Evolutionary conservation across 495 filamentous ascomycete species (phyloP).

Genomic region (Pyrenopolyporus hunteri): DNA sequence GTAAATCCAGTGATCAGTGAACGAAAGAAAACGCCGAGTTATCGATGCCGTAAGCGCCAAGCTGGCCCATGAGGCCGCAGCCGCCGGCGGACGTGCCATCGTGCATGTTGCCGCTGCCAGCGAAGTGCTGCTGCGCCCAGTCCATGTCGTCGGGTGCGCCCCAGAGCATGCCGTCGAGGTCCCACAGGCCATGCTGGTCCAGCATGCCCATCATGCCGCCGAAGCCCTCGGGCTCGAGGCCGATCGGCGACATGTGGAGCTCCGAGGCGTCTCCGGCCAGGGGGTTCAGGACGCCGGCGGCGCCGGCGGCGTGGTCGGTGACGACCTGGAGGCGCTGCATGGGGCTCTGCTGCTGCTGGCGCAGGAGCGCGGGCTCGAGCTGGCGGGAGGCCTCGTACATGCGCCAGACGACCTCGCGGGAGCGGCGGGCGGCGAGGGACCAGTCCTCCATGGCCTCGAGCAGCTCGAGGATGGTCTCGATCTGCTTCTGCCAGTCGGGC

Average conservation of each 20-base stretch:
- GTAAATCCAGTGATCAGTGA: constrained; percentile 14
- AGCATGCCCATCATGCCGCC: constrained; percentile 60
- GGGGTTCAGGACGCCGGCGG: constrained; percentile 40
- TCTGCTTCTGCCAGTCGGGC: constrained; percentile 65
- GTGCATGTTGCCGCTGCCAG: constrained; percentile 22
- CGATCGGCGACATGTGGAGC: constrained; percentile 57
- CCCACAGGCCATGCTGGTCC: constrained; percentile 61
- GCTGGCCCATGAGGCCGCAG: constrained; percentile 31
- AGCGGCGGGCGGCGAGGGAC: constrained; percentile 73
- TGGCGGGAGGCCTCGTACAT: constrained; percentile 68
- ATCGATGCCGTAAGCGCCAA: constrained; percentile 37
- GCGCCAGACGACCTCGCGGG: constrained; percentile 68
- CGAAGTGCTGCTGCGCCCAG: constrained; percentile 41
- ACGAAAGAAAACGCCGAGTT: constrained; percentile 36
- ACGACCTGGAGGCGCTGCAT: constrained; percentile 42
- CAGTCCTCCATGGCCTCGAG: constrained; percentile 73
- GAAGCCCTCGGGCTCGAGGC: constrained; percentile 57
- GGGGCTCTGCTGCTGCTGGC: constrained; percentile 39
- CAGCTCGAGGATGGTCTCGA: constrained; percentile 70
- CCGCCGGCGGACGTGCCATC: constrained; percentile 13
- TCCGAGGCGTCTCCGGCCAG: constrained; percentile 41
- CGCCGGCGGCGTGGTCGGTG: constrained; percentile 39
- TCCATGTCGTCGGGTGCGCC: constrained; percentile 47
- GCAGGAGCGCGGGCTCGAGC: constrained; percentile 46
- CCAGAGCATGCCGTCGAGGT: constrained; percentile 62